Conservation (phyloP, 108 stramenopile genomes). For the Epithemia pelagica region DNA sequence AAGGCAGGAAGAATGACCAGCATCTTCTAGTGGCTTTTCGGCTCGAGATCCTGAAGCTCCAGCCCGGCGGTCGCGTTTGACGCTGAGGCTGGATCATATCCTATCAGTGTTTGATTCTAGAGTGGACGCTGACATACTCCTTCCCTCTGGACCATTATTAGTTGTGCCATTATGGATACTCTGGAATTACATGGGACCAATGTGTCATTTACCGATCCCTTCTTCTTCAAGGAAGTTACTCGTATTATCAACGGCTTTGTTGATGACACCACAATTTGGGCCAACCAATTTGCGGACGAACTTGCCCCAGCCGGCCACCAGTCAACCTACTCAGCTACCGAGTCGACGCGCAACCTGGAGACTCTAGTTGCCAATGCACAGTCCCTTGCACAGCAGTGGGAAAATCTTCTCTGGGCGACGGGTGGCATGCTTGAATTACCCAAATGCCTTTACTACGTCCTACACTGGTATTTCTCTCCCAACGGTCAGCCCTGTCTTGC, state of each 20-base stretch:
- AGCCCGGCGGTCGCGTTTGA: too few relatives aligned
- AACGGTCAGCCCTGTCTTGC: background rate
- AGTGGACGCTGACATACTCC: too few relatives aligned
- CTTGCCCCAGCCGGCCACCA: background rate
- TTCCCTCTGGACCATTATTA: too few relatives aligned
- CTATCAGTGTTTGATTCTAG: too few relatives aligned
- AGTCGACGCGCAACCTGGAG: background rate
- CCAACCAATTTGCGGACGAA: background rate
- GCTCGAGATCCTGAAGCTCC: too few relatives aligned
- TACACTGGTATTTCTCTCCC: slow-evolving; percentile 1
- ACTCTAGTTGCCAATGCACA: background rate
- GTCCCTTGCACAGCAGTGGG: slow-evolving; percentile 3
- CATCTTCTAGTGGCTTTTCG: too few relatives aligned
- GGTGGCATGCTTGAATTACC: slow-evolving; percentile 8
- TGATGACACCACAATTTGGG: slow-evolving; percentile 4
- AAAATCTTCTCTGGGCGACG: background rate
- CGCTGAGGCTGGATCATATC: too few relatives aligned
- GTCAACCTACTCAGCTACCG: background rate
- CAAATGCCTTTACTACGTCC: slow-evolving; percentile 7
- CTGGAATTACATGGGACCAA: background rate
- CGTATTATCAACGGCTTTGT: slow-evolving; percentile 4
- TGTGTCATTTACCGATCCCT: slow-evolving; percentile 3
- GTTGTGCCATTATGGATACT: too few relatives aligned
- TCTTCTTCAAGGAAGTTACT: background rate
- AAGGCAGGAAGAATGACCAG: too few relatives aligned